Percentiles rank a stretch among this genome's conserved stretches.
phyloP scores from a whole-genome alignment of 106 monocot species.

The Dendrobium catenatum region DNA sequence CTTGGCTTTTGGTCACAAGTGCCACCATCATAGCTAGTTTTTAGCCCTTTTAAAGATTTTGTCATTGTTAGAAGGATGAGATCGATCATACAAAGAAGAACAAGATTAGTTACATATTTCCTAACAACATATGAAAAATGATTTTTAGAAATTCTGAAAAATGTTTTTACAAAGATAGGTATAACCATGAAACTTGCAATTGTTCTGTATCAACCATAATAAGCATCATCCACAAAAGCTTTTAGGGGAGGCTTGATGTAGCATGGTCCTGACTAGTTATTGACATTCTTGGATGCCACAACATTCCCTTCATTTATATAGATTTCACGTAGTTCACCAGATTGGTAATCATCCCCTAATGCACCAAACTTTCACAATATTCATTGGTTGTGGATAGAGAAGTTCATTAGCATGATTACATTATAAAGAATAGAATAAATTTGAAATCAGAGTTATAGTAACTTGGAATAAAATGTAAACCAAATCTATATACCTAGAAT shows the following conservation, averaged over 20 bases:
- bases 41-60: constrained; percentile 27
- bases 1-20: constrained; percentile 25
- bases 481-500: constrained; percentile 28
- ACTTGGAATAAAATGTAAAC: background rate
- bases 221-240: constrained; percentile 43
- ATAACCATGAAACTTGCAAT: constrained; percentile 32
- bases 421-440: too few relatives aligned
- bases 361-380: constrained; percentile 41
- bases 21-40: constrained; percentile 14
- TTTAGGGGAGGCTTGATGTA: constrained; percentile 35
- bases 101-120: background rate
- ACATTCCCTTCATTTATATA: constrained; percentile 23
- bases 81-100: constrained; percentile 9
- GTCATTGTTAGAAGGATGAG: constrained; percentile 30
- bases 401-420: too few relatives aligned
- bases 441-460: too few relatives aligned
- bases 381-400: constrained; percentile 19
- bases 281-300: constrained; percentile 32
- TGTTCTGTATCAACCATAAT: constrained; percentile 31
- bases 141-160: background rate
- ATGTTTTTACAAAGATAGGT: constrained; percentile 18
- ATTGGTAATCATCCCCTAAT: constrained; percentile 50
- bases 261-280: constrained; percentile 48
- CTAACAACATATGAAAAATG: background rate
- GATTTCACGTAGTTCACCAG: constrained; percentile 34